Evolutionary conservation across 495 filamentous ascomycete genomes (phyloP).

Genomic region (Entonaema liquescens): DNA sequence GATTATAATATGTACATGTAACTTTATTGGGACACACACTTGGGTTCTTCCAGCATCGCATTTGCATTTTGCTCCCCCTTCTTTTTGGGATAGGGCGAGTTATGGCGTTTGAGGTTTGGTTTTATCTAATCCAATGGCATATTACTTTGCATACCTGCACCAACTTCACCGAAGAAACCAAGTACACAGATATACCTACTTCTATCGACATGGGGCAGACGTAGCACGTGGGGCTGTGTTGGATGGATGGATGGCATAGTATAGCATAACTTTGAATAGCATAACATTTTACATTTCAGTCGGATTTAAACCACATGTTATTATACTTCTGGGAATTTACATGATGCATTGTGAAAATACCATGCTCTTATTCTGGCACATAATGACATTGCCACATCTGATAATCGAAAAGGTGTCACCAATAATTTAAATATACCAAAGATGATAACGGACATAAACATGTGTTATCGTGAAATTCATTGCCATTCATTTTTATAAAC

Average conservation of each 20-base stretch:
- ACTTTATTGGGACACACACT: neutral
- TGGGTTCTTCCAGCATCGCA: neutral
- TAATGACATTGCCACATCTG: neutral
- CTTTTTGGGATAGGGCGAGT: neutral
- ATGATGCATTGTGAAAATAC: neutral
- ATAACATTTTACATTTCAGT: neutral
- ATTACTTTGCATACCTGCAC: neutral
- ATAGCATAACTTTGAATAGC: slow-evolving; percentile 18
- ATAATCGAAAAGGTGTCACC: neutral
- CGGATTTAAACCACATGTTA: neutral
- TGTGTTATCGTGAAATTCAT: neutral
- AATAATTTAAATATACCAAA: neutral
- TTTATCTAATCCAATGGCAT: neutral
- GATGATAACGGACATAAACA: neutral
- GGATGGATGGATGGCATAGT: slow-evolving; percentile 13
- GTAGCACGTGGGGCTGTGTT: neutral
- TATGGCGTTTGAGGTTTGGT: neutral
- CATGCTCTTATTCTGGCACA: neutral
- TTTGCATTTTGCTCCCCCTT: neutral
- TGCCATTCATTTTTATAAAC: neutral
- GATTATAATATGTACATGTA: slow-evolving; percentile 2
- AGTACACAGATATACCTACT: neutral
- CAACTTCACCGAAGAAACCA: neutral
- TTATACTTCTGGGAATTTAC: neutral
- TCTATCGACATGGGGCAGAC: neutral